A percentile compares a stretch with the other conserved stretches of the same genome.
phyloP scores from a whole-genome alignment of 345 rosid genomes.

The Hypericum androsaemum region DNA sequence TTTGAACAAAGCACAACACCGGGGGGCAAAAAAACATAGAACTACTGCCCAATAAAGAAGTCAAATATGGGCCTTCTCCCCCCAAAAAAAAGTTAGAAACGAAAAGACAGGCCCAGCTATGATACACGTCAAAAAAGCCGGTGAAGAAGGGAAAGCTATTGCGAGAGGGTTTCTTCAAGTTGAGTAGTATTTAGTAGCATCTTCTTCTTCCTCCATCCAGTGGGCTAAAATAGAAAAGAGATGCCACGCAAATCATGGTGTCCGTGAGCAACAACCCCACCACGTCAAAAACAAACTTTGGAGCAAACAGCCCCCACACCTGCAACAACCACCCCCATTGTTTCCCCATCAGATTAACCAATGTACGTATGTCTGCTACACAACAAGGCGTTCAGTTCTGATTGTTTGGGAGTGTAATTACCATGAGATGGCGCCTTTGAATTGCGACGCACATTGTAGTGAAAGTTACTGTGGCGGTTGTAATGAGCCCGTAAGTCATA shows the following conservation, averaged over 20 bases:
- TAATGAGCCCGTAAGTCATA: constrained; percentile 59
- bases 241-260: constrained; percentile 54
- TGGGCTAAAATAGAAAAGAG: constrained; percentile 28
- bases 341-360: not conserved
- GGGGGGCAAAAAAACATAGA: too few relatives aligned
- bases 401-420: constrained; percentile 14
- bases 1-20: too few relatives aligned
- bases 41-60: too few relatives aligned
- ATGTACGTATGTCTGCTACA: not conserved
- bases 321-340: constrained; percentile 22
- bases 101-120: too few relatives aligned
- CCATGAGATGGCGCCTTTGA: constrained; percentile 91
- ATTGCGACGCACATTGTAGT: constrained; percentile 72
- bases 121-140: too few relatives aligned
- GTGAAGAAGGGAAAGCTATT: too few relatives aligned
- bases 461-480: constrained; percentile 40
- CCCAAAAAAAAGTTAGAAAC: too few relatives aligned
- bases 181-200: too few relatives aligned
- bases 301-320: constrained; percentile 97
- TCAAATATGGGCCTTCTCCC: too few relatives aligned
- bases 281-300: constrained; percentile 78
- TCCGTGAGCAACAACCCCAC: constrained; percentile 60
- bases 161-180: too few relatives aligned
- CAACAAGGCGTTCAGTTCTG: not conserved
- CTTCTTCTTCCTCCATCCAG: too few relatives aligned